Evolutionary conservation across 495 filamentous ascomycete genomes (phyloP), one percentile per base, ranked within the genome.

Genomic region (Evansstolkia leycettana): DNA sequence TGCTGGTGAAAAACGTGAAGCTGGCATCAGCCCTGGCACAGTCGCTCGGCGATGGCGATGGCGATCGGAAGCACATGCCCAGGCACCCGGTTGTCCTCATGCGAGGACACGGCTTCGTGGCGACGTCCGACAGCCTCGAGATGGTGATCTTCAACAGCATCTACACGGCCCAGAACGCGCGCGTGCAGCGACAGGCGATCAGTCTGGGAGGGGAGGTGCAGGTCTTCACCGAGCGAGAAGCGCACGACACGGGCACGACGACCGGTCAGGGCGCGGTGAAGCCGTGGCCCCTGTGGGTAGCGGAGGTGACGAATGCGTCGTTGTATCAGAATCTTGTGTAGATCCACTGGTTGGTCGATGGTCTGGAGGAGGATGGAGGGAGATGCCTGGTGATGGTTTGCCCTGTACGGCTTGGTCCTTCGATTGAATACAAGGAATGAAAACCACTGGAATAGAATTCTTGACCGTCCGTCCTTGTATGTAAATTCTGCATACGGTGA

Each of bases 51-150:
- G 24, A 7, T 26, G 8, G 39, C 49, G 23, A 34, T 42, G 8
- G 27, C 26, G 12, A 48, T 50, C 23, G 36, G 37, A n/a, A n/a
- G n/a, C n/a, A n/a, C n/a, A n/a, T n/a, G n/a, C 38, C 45, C 0
- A 37, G 42, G 7, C 50, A 62, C 41, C 34, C 43, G 1, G 58
- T 71, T 2, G 57, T 66, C 2, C 44, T 73, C 8, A 69, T 70
- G 66, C 44, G 50, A 2, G 58, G 58, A 7, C 70, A 73, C 31
- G 70, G 67, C 5, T 69, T 70, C 40, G 65, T 62, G 0, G 46
- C 52, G 1, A 39, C 60, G 2, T 66, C 52, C 0, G 40, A 41
- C 0, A 53, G 24, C 19, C 55, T 73, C 19, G 51, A 65, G 38
- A 35, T 51, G 31, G 59, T 47, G 2, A 61, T 72, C 3, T 55